Conservation (phyloP, 768 basidiomycete species). For the Suillus occidentalis region DNA sequence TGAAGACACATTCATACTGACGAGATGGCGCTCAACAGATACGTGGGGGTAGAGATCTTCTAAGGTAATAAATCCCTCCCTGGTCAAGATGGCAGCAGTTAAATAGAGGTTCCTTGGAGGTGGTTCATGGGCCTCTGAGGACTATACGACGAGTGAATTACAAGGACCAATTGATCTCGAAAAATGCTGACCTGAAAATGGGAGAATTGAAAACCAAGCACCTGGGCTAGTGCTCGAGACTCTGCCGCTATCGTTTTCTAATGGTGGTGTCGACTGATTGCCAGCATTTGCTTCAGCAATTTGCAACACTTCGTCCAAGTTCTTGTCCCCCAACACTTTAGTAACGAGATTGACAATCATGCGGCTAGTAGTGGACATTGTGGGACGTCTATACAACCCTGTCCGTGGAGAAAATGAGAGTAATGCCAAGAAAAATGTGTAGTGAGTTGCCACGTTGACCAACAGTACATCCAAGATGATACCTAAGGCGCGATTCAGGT, state of each 20-base stretch:
- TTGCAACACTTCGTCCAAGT: constrained; percentile 63
- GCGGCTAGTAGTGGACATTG: constrained; percentile 22
- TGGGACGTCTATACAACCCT: constrained; percentile 41
- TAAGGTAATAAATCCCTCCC: constrained; percentile 83
- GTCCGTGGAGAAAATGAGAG: constrained; percentile 88
- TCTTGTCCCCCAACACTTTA: constrained; percentile 54
- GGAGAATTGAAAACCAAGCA: constrained; percentile 96
- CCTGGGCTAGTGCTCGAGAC: constrained; percentile 77
- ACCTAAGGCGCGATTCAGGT: constrained; percentile 92
- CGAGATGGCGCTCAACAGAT: no score
- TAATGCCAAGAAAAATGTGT: constrained; percentile 85
- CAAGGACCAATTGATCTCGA: background rate
- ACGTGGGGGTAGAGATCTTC: constrained; percentile 95
- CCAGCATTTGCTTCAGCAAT: constrained; percentile 44
- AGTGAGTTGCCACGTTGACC: constrained; percentile 77
- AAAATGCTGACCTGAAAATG: constrained; percentile 72
- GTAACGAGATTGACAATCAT: constrained; percentile 42
- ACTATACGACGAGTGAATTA: constrained; percentile 36
- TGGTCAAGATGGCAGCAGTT: constrained; percentile 83
- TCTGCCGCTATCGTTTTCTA: constrained; percentile 27
- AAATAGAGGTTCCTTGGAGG: constrained; percentile 76
- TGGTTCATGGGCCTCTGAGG: constrained; percentile 55
- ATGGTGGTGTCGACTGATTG: constrained; percentile 8
- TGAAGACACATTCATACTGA: no score
- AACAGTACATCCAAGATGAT: constrained; percentile 91